phyloP scores from a whole-genome alignment of 306 rosid species.

The Lablab purpureus region DNA sequence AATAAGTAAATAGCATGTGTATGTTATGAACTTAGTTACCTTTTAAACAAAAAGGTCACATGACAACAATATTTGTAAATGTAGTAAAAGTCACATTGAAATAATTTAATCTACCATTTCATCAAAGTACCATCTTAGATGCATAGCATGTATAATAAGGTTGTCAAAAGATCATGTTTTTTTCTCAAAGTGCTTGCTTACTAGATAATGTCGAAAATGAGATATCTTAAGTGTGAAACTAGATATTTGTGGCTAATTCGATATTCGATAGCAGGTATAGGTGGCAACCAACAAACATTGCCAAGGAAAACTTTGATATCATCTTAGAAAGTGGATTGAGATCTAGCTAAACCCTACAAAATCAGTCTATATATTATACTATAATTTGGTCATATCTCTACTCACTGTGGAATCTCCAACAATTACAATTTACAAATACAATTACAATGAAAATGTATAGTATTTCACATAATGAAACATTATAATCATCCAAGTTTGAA shows the following conservation, averaged over 20 bases:
- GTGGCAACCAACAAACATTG: no score
- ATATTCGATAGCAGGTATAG: no score
- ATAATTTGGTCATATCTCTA: no score
- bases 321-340: no score
- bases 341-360: no score
- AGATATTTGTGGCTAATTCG: no score
- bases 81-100: slow-evolving; percentile 30
- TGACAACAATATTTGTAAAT: not conserved
- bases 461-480: not conserved
- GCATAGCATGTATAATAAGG: slow-evolving; percentile 6
- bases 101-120: slow-evolving; percentile 14
- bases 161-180: slow-evolving; percentile 13
- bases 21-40: not conserved
- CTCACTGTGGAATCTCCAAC: no score
- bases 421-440: no score
- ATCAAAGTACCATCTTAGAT: slow-evolving; percentile 27
- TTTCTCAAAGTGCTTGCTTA: slow-evolving; percentile 9
- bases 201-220: not conserved
- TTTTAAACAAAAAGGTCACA: slow-evolving; percentile 19
- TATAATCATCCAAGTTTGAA: not conserved
- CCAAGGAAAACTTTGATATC: no score
- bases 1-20: slow-evolving; percentile 24
- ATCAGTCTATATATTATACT: no score
- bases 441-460: no score
- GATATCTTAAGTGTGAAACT: no score